Evolutionary conservation across 2,329 filamentous ascomycete genomes (phyloP), one percentile per base, ranked within the genome.

Genomic region (Myriangium duriaei): DNA sequence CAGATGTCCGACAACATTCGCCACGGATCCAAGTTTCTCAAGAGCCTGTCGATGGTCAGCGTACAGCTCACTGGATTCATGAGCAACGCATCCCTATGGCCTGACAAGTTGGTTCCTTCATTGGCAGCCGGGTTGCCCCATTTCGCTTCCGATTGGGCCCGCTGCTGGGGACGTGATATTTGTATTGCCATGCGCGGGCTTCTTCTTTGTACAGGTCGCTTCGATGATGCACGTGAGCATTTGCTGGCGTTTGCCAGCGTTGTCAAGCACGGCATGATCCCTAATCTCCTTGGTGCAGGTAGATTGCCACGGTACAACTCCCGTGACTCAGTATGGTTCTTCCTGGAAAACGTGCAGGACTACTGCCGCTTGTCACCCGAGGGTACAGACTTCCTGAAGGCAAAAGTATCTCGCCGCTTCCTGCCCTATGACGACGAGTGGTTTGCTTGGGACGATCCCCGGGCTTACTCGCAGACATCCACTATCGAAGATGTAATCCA

Each of bases 241-340:
- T 94, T 98, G 42, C 67, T 85, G 43, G 88, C 87, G 6, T 98
- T 98, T 61, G 87, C 83, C 2, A 94, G 86, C 55, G 87, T 98
- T 9, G 65, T 98, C 48, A 98, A 98, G 67, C 91, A 98, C 51
- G 91, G 91, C 35, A 93, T 96, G 86, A 87, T 98, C 41, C 91
- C 91, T 11, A 98, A 98, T 52, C 69, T 98, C 13, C 69, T 98
- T 11, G 80, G 85, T 47, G 84, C 82, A 42, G 87, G 91, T 5
- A 83, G 80, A 43, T 71, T 79, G 11, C 91, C 91, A 3, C 74
- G 91, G 16, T 98, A 96, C 65, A 98, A 98, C 58, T 87, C 91
- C 30, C 74, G 91, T 43, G 91, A 98, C 59, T 94, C 91, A 0
- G 76, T 95, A 30, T 98, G 91, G 91, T 98, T 96, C 68, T 94